A percentile compares a stretch with the other conserved stretches of the same genome.
Conservation (phyloP, 768 basidiomycete genomes). For the Cubamyces lactineus region DNA sequence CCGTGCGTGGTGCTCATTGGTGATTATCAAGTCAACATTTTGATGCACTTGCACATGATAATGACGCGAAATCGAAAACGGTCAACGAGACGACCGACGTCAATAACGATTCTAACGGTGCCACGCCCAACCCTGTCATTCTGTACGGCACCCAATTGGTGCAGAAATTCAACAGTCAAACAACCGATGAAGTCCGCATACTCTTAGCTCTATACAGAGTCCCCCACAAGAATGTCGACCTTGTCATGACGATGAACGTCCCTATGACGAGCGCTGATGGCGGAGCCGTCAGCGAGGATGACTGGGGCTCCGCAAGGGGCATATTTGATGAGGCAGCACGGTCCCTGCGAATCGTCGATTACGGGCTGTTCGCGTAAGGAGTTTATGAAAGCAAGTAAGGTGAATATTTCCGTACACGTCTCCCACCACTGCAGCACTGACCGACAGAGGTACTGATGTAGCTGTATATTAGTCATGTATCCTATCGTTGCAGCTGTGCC, state of each 20-base stretch:
- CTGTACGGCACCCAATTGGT: conserved; percentile 74
- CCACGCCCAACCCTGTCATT: conserved; percentile 60
- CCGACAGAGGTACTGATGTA: no score
- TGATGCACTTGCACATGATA: conserved; percentile 88
- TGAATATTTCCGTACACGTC: background rate
- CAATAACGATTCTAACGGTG: conserved; percentile 41
- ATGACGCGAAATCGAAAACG: conserved; percentile 58
- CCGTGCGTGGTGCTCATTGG: background rate
- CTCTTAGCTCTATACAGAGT: conserved; percentile 83
- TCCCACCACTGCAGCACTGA: no score
- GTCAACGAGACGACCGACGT: conserved; percentile 48
- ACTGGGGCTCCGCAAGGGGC: conserved; percentile 14
- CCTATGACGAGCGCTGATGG: conserved; percentile 57
- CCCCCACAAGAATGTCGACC: conserved; percentile 67
- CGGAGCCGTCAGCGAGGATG: conserved; percentile 39
- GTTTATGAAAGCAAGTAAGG: background rate
- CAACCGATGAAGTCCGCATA: conserved; percentile 72
- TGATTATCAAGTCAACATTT: conserved; percentile 80
- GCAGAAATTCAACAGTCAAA: conserved; percentile 70
- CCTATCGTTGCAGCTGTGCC: no score
- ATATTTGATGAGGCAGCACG: conserved; percentile 21
- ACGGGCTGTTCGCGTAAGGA: conserved; percentile 26
- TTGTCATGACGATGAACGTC: conserved; percentile 85
- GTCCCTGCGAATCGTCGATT: conserved; percentile 29
- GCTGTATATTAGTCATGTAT: no score